Evolutionary conservation across 2,329 filamentous ascomycete species (phyloP), one percentile per base, ranked within the genome.

Genomic region (Massarina eburnea): DNA sequence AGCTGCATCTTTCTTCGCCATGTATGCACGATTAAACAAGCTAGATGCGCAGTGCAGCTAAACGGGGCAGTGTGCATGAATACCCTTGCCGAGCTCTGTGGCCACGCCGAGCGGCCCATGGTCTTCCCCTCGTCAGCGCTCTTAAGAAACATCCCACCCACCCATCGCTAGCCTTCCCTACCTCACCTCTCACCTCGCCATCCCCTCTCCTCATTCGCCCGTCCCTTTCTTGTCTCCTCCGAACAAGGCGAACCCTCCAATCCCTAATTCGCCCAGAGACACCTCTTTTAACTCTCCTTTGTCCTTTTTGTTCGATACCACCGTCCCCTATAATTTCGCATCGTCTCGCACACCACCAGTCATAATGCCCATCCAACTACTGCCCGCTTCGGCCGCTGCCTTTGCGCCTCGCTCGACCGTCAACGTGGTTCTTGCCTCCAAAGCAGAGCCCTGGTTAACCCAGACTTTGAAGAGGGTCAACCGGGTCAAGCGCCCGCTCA

Each of bases 391-490:
- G 64, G 94, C 94, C 58, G 91, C 91, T 52, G 92, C 94, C 66
- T 99, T 97, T 78, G 92, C 92, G 62, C 92, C 92, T 61, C 84
- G 94, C 66, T 90, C 90, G 39, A 91, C 89, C 20, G 92, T 95
- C 72, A 97, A 95, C 70, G 89, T 99, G 59, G 94, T 99, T 49
- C 80, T 99, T 64, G 88, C 86, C 66, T 87, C 86, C 70, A 95
- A 94, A 77, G 84, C 95, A 65, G 91, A 96, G 76, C 88, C 91
- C 49, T 99, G 94, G 94, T 81, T 97, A 73, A 99, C 94, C 27
- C 89, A 91, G 68, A 96, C 91, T 9, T 80, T 99, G 64, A 97
- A 97, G 81, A 86, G 94, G 71, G 91, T 96, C 76, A 97, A 96
- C 80, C 84, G 88, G 59, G 85, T 96, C 64, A 99, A 97, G 82